A percentile compares a stretch with the other conserved stretches of the same genome.
Evolutionary conservation across 2,329 filamentous ascomycete species (phyloP).

Genomic region (Penicillium hordei): DNA sequence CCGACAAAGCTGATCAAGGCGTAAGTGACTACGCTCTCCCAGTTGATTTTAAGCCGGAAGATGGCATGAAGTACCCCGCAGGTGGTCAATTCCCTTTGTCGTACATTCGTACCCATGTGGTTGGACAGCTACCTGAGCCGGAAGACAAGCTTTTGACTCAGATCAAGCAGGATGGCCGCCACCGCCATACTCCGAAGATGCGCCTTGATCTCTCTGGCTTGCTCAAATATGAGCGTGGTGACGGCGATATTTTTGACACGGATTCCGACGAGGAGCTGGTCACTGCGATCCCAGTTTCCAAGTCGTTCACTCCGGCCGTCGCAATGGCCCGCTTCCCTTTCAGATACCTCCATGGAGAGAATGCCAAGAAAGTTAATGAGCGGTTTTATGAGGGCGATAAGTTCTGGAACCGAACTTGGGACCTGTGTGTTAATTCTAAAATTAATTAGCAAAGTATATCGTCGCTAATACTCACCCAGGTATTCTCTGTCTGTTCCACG

Average conservation of each 20-base stretch:
- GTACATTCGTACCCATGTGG: constrained; percentile 2
- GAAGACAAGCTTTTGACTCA: constrained; percentile 1
- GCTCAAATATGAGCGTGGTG: neutral
- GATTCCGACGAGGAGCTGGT: neutral
- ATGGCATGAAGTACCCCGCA: neutral
- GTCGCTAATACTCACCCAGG: constrained; percentile 41
- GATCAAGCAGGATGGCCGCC: neutral
- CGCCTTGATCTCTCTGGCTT: neutral
- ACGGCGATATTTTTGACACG: neutral
- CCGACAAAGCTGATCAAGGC: neutral
- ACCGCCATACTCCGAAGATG: neutral
- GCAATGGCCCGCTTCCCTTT: constrained; percentile 46
- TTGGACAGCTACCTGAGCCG: neutral
- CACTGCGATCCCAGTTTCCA: constrained; percentile 2
- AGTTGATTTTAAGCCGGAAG: neutral
- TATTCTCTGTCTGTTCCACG: constrained; percentile 65
- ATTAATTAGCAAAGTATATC: neutral
- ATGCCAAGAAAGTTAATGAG: constrained; percentile 35
- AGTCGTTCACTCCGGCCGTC: constrained; percentile 42
- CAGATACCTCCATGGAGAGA: constrained; percentile 38
- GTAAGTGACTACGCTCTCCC: constrained; percentile 3
- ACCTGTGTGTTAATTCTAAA: constrained; percentile 61
- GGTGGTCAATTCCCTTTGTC: neutral
- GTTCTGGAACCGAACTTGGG: constrained; percentile 64
- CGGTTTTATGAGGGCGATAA: constrained; percentile 44